Conservation (phyloP, 768 basidiomycete genomes). For the Lactifluus hygrophoroides region DNA sequence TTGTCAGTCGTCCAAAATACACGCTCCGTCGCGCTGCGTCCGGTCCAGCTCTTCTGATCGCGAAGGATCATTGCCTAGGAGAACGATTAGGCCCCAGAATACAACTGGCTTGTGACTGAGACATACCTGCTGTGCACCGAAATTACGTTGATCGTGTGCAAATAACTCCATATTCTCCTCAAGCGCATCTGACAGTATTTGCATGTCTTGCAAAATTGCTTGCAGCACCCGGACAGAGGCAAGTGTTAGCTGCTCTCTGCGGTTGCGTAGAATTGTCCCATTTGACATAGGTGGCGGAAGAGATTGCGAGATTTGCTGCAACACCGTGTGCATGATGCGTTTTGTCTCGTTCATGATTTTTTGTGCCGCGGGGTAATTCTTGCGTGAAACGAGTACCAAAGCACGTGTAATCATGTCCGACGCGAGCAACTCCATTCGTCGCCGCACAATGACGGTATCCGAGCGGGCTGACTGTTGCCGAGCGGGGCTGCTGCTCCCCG, state of each 20-base stretch:
- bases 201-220: constrained; percentile 80
- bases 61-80: constrained; percentile 87
- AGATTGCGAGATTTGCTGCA: constrained; percentile 72
- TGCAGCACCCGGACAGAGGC: constrained; percentile 73
- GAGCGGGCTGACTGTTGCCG: constrained; percentile 35
- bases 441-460: constrained; percentile 83
- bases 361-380: constrained; percentile 86
- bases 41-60: constrained; percentile 94
- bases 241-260: constrained; percentile 69
- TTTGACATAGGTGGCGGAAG: constrained; percentile 46
- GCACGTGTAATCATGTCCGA: constrained; percentile 97
- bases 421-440: constrained; percentile 93
- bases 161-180: constrained; percentile 90
- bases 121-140: constrained; percentile 91
- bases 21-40: constrained; percentile 81
- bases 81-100: background rate
- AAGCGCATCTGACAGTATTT: constrained; percentile 75
- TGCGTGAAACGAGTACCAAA: constrained; percentile 82
- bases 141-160: constrained; percentile 89
- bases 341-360: constrained; percentile 88
- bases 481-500: constrained; percentile 25
- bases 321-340: constrained; percentile 84
- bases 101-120: background rate
- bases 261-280: constrained; percentile 50
- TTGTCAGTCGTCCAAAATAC: constrained; percentile 91